Conservation (phyloP, 1,284 basidiomycete species). For the Cystobasidium slooffiae region DNA sequence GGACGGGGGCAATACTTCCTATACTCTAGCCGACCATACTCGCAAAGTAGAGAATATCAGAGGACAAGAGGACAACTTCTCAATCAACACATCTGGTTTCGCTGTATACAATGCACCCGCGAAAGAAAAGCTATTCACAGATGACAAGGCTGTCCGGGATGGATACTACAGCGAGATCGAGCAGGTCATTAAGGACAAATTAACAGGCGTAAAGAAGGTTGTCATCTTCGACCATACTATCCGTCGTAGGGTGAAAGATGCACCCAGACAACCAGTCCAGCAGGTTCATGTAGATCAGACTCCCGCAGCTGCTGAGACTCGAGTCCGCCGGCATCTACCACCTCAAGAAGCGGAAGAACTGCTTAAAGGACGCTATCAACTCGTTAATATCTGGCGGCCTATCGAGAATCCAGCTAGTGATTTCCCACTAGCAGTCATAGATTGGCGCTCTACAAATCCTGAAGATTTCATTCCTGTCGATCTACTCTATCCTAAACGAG, state of each 20-base stretch:
- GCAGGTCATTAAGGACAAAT: slow-evolving; percentile 16
- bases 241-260: slow-evolving; percentile 21
- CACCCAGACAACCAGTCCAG: slow-evolving; percentile 34
- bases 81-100: slow-evolving; percentile 35
- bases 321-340: slow-evolving; percentile 39
- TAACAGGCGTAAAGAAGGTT: slow-evolving; percentile 35
- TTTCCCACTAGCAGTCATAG: slow-evolving; percentile 53
- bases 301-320: slow-evolving; percentile 21
- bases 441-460: slow-evolving; percentile 46
- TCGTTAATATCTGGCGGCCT: slow-evolving; percentile 54
- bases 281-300: slow-evolving; percentile 45
- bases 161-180: slow-evolving; percentile 44
- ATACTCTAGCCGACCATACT: slow-evolving; percentile 3
- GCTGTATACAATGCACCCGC: slow-evolving; percentile 36
- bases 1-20: slow-evolving; percentile 26
- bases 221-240: slow-evolving; percentile 46
- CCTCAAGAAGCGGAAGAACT: slow-evolving; percentile 45
- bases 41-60: slow-evolving; percentile 28
- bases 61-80: slow-evolving; percentile 37
- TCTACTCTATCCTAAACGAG: slow-evolving; percentile 41
- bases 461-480: slow-evolving; percentile 49
- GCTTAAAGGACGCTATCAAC: slow-evolving; percentile 48
- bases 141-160: slow-evolving; percentile 25
- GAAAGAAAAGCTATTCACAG: slow-evolving; percentile 23
- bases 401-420: slow-evolving; percentile 54